These are phyloP conservation scores for Torulaspora maleeae DNA, from an alignment of 805 yeast species.

Conservation along the genomic window DNA sequence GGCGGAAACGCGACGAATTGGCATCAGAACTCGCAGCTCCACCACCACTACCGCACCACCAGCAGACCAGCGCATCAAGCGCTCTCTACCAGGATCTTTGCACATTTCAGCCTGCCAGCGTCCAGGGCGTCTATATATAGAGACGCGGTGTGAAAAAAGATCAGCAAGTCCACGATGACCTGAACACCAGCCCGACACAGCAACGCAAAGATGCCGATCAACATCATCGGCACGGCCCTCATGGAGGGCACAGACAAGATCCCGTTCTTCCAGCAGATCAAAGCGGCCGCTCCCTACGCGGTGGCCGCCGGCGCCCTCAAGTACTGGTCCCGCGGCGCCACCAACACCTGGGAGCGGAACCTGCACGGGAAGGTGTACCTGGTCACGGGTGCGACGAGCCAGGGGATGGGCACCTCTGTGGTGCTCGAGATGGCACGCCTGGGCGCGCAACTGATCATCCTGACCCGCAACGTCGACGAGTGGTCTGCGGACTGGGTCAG, in stretches of 20 bases:
- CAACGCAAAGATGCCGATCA: conserved; percentile 66
- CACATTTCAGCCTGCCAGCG: background rate
- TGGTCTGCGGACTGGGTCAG: conserved; percentile 81
- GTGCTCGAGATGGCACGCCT: conserved; percentile 66
- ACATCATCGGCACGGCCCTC: conserved; percentile 64
- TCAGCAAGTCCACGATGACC: background rate
- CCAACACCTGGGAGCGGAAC: conserved; percentile 89
- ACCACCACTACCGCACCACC: no score
- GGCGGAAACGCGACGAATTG: no score
- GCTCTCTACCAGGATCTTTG: no score
- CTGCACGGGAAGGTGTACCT: conserved; percentile 83
- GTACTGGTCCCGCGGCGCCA: conserved; percentile 70
- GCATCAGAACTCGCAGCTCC: no score
- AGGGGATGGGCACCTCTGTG: conserved; percentile 75
- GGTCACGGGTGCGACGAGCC: conserved; percentile 87
- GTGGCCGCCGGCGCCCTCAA: conserved; percentile 49
- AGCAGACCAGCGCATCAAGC: no score
- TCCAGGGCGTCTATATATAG: background rate
- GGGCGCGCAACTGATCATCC: conserved; percentile 83
- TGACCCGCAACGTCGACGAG: conserved; percentile 60
- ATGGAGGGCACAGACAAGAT: conserved; percentile 68
- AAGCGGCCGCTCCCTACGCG: conserved; percentile 52
- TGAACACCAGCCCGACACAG: background rate
- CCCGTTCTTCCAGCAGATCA: conserved; percentile 67
- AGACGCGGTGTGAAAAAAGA: conserved; percentile 2